Conservation (phyloP, 202 grass and related monocot species). For the Schoenoplectus triqueter region DNA sequence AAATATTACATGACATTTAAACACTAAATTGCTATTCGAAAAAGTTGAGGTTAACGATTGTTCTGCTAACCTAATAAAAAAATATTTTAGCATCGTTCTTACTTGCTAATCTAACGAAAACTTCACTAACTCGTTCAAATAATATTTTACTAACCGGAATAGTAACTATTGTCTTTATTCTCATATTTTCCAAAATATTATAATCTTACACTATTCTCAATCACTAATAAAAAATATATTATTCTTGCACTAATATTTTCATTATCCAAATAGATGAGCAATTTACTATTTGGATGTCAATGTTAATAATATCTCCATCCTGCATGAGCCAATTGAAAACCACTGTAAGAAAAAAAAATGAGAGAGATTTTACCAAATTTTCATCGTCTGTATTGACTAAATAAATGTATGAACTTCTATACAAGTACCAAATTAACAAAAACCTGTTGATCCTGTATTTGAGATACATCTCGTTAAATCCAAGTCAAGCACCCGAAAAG, state of each 20-base stretch:
- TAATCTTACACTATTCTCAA: too few species aligned
- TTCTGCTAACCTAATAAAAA: too few species aligned
- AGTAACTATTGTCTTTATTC: constrained; percentile 45
- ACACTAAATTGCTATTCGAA: too few species aligned
- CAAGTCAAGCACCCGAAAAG: background rate
- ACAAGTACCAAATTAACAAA: constrained; percentile 20
- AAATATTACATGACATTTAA: too few species aligned
- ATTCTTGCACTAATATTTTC: too few species aligned
- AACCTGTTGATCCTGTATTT: constrained; percentile 43
- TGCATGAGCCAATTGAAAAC: constrained; percentile 44
- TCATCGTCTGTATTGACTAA: background rate
- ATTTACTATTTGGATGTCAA: constrained; percentile 37
- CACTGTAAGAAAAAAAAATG: background rate
- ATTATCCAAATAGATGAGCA: too few species aligned
- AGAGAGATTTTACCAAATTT: constrained; percentile 17
- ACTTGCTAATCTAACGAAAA: too few species aligned
- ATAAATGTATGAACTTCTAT: background rate
- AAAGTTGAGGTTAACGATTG: too few species aligned
- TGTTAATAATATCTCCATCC: constrained; percentile 93
- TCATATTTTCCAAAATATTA: too few species aligned
- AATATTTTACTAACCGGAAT: constrained; percentile 16
- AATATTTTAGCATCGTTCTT: too few species aligned
- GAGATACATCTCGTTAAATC: background rate
- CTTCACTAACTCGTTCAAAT: too few species aligned
- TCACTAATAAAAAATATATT: too few species aligned